Base-by-base conservation (phyloP, 2,329 filamentous ascomycete species). In the Paracorniculantispora psalliotae region DNA sequence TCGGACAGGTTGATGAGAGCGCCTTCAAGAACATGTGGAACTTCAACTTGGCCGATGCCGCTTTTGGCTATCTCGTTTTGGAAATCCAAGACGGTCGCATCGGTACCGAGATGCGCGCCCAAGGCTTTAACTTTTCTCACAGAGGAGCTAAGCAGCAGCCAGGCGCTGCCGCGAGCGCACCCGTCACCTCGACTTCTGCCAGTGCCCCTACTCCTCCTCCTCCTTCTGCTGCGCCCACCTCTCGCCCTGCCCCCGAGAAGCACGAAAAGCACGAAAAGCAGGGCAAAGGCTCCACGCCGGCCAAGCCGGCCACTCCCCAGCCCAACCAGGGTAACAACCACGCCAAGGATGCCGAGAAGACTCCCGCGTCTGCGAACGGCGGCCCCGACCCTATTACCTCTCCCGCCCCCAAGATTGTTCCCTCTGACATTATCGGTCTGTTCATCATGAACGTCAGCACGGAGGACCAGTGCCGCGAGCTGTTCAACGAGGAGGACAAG, bases 1-100 rank as follows among this genome's bases (percentile, higher is more conserved):
- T 91, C 53, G 94, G 94, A 33, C 90, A 96, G 69, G 92, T 99
- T 19, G 94, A 99, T 63, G 94, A 99, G 79, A 97, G 92, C 68
- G 94, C 94, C 1, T 99, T 99, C 83, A 99, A 99, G 81, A 99
- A 99, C 73, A 97, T 97, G 94, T 99, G 94, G 94, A 99, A 99
- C 75, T 99, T 99, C 78, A 97, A 97, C 74, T 77, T 99, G 65
- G 94, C 94, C 30, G 94, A 99, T 78, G 94, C 94, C 58, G 93
- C 94, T 21, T 99, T 97, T 72, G 94, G 94, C 62, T 99, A 92
- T 81, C 81, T 99, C 54, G 92, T 97, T 17, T 77, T 99, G 60
- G 94, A 99, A 72, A 88, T 99, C 61, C 94, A 99, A 71, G 90
- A 92, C 69, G 94, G 94, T 54, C 87, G 94, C 46, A 97, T 99